Evolutionary conservation across 2,329 filamentous ascomycete species (phyloP).

Genomic region (Anthostomella pinea): DNA sequence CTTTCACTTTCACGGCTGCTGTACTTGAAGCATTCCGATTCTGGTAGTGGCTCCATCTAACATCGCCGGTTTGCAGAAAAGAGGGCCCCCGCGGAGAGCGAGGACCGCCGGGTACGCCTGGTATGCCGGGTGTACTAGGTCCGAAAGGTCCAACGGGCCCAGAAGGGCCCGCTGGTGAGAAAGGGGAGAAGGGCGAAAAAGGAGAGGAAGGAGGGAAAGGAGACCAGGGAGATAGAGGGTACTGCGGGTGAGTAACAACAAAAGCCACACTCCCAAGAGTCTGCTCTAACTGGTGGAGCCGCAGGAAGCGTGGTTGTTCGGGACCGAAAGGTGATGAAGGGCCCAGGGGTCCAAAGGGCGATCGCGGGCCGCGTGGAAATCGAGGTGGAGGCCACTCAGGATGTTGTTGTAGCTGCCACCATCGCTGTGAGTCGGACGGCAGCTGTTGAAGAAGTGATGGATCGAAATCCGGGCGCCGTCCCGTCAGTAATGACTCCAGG

Average conservation of each 20-base stretch:
- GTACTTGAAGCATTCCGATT: too few species aligned
- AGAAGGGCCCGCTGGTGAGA: constrained; percentile 3
- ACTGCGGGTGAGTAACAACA: too few species aligned
- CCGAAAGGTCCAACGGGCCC: too few species aligned
- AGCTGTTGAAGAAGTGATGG: not conserved
- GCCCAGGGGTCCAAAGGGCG: not conserved
- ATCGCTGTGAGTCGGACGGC: not conserved
- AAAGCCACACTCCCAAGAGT: too few species aligned
- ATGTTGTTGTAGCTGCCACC: not conserved
- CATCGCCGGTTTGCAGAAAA: too few species aligned
- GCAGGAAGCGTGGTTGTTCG: too few species aligned
- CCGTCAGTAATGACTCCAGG: not conserved
- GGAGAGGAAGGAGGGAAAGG: constrained; percentile 1
- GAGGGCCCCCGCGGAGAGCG: too few species aligned
- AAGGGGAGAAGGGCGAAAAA: constrained; percentile 1
- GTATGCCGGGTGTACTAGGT: too few species aligned
- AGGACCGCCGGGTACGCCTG: too few species aligned
- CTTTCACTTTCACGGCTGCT: too few species aligned
- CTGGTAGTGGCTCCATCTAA: too few species aligned
- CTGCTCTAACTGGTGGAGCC: too few species aligned
- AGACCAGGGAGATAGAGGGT: constrained; percentile 2
- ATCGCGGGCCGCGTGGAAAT: not conserved
- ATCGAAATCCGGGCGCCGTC: not conserved
- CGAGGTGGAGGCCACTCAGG: not conserved
- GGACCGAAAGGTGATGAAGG: constrained; percentile 2